Base-by-base conservation (phyloP, 768 basidiomycete genomes). In the Xanthoconium stramineum region DNA sequence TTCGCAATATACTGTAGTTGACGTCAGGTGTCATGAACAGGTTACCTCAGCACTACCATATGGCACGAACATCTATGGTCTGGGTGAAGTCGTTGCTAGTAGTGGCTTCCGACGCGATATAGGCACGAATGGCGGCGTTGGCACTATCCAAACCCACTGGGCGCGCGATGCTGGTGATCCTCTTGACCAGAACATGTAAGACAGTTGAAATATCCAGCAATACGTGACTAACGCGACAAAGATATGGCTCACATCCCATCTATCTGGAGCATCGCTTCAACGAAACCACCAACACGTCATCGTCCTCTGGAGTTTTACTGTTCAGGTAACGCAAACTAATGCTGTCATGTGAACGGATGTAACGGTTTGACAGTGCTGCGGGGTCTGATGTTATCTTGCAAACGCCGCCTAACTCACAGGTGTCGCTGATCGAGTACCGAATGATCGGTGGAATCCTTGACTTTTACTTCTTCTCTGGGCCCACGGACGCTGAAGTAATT, bases 251-350 rank as follows among this genome's bases (percentile, higher is more conserved):
- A 17, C 88, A 90, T 64, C 82, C 86, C 5, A 70, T 90, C 30
- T 89, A 88, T 68, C 60, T 89, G 49, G 88, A 90, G 60, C 88
- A 90, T 65, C 83, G 86, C n/a, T 84, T 79, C 71, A 74, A 86
- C 55, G 60, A 72, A 20, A 70, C 69, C 3, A 78, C 81, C 1
- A 74, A 76, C 35, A 78, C 65, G 7, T 82, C 85, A 1, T 74
- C 77, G 47, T 82, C 88, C 0, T 90, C 91, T 69, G 90, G 90
- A 30, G 88, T 91, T 38, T 88, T 92, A 64, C 68, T 90, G 19
- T 76, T 87, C 57, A 88, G 80, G 85, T 85, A 66, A 20, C 60
- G 39, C 14, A 47, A 39, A 39, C 14, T 30, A 15, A 47, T n/a
- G 37, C 29, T 33, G 45, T 29, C 52, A 38, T 14, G n/a, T 43